Percentiles rank a stretch among this genome's conserved stretches.
Conservation (phyloP, 371 early-diverging fungal genomes). For the Mortierella polycephala region DNA sequence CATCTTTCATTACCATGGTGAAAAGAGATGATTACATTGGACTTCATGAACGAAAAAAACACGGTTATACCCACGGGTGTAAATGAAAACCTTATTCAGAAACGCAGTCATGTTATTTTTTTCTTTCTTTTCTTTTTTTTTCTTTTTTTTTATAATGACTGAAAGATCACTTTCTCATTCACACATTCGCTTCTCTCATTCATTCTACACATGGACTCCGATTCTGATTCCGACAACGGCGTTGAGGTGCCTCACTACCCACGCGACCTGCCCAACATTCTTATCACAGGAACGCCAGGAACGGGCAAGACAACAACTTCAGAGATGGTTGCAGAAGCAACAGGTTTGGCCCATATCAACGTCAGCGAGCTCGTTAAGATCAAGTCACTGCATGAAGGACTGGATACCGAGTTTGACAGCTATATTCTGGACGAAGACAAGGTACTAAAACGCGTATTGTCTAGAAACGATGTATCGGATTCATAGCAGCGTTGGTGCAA, state of each 20-base stretch:
- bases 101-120: too few relatives aligned
- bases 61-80: too few relatives aligned
- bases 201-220: constrained; percentile 17
- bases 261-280: constrained; percentile 81
- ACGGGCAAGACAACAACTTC: constrained; percentile 97
- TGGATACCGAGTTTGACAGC: constrained; percentile 89
- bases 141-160: too few relatives aligned
- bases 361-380: constrained; percentile 91
- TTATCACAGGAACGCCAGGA: constrained; percentile 99
- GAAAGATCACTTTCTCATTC: too few relatives aligned
- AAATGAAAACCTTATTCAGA: too few relatives aligned
- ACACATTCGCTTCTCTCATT: too few relatives aligned
- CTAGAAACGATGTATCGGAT: too few relatives aligned
- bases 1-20: too few relatives aligned
- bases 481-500: too few relatives aligned
- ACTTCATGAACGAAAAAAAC: too few relatives aligned
- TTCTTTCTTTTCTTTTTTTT: too few relatives aligned
- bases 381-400: constrained; percentile 88
- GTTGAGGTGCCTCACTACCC: constrained; percentile 43
- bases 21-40: too few relatives aligned
- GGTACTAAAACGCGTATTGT: constrained; percentile 55
- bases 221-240: constrained; percentile 48
- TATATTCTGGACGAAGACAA: constrained; percentile 94
- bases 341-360: constrained; percentile 79
- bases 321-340: constrained; percentile 79